phyloP scores from a whole-genome alignment of 2,329 filamentous ascomycete species.

The Bisporella sp. region DNA sequence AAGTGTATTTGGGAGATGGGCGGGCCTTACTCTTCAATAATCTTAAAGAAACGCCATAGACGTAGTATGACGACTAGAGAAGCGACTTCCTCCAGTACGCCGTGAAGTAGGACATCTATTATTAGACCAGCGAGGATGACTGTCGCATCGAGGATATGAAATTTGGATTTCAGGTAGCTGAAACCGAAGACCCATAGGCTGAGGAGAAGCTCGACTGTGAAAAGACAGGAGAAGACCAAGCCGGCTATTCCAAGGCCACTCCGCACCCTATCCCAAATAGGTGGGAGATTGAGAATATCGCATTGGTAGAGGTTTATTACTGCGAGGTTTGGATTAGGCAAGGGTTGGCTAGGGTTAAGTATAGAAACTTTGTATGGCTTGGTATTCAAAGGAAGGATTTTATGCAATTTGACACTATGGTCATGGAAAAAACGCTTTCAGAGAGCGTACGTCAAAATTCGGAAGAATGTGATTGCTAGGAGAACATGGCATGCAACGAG shows the following conservation, averaged over 20 bases:
- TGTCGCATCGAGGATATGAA: slow-evolving; percentile 49
- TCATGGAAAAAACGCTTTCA: not conserved
- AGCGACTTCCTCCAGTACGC: slow-evolving; percentile 54
- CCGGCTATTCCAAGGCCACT: slow-evolving; percentile 43
- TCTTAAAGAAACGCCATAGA: slow-evolving; percentile 64
- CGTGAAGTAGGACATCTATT: slow-evolving; percentile 53
- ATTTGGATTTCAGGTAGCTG: slow-evolving; percentile 32
- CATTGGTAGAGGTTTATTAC: slow-evolving; percentile 42
- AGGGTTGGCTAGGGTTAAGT: not conserved
- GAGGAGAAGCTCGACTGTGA: slow-evolving; percentile 54
- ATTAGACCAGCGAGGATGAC: slow-evolving; percentile 57
- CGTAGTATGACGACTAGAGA: slow-evolving; percentile 61
- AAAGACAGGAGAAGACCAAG: slow-evolving; percentile 55
- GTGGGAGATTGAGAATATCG: slow-evolving; percentile 27
- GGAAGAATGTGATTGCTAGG: no score
- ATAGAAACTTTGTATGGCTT: not conserved
- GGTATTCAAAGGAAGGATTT: not conserved
- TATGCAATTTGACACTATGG: not conserved
- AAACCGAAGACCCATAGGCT: slow-evolving; percentile 55
- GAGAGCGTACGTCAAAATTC: no score
- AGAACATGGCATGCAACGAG: no score
- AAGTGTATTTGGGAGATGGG: not conserved
- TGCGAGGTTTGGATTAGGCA: not conserved
- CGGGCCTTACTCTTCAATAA: slow-evolving; percentile 51
- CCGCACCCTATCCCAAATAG: slow-evolving; percentile 29